These are phyloP conservation scores for Daldinia sp. DNA, from an alignment of 2,329 filamentous ascomycete genomes.

Conservation along the genomic window DNA sequence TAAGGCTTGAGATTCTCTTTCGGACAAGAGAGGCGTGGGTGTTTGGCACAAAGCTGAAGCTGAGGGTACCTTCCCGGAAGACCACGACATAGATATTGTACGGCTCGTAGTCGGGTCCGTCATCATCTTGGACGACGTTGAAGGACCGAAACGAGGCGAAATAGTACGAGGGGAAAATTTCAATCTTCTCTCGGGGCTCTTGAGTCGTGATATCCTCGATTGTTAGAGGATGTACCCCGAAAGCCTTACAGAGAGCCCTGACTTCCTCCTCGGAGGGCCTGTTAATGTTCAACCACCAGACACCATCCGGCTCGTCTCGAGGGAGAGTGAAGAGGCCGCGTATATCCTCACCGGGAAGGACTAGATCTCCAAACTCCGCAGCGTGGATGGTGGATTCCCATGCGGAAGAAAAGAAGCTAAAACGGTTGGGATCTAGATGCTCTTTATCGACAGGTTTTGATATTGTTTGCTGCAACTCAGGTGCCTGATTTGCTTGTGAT, in stretches of 20 bases:
- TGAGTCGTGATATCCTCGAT: constrained; percentile 96
- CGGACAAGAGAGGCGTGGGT: constrained; percentile 88
- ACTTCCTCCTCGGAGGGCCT: constrained; percentile 90
- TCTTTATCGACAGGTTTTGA: constrained; percentile 47
- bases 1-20: constrained; percentile 88
- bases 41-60: constrained; percentile 91
- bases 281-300: constrained; percentile 99
- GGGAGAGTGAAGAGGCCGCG: constrained; percentile 81
- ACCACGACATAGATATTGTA: constrained; percentile 98
- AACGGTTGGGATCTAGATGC: constrained; percentile 75
- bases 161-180: constrained; percentile 97
- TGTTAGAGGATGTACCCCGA: constrained; percentile 93
- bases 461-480: constrained; percentile 42
- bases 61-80: constrained; percentile 92
- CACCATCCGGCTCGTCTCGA: constrained; percentile 73
- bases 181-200: constrained; percentile 97
- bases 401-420: constrained; percentile 96
- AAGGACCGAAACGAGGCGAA: constrained; percentile 98
- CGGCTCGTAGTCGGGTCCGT: constrained; percentile 85
- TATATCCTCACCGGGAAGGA: constrained; percentile 89
- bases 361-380: constrained; percentile 83
- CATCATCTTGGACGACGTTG: constrained; percentile 77
- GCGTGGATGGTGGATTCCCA: constrained; percentile 94
- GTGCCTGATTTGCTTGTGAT: constrained; percentile 31
- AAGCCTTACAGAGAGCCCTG: constrained; percentile 87